Conservation (phyloP, 2,329 filamentous ascomycete genomes). For the Ceratocystis variospora region DNA sequence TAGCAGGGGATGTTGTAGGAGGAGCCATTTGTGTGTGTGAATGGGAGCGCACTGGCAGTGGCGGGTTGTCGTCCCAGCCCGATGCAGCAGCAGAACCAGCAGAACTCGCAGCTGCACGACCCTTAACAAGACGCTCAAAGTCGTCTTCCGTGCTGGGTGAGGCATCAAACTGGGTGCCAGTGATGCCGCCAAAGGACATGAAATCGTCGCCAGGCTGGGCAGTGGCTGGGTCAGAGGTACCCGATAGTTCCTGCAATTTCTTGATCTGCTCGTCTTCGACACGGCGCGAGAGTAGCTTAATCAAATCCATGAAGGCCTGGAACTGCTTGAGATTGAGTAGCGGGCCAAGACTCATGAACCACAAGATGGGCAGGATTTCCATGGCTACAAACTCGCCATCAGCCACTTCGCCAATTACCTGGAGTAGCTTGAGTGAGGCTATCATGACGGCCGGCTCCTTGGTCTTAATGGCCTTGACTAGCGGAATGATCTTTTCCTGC, state of each 20-base stretch:
- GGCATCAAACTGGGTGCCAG: constrained; percentile 44
- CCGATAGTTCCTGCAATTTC: constrained; percentile 73
- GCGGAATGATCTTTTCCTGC: constrained; percentile 88
- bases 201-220: constrained; percentile 48
- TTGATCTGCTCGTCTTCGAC: constrained; percentile 81
- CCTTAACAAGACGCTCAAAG: constrained; percentile 83
- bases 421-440: constrained; percentile 72
- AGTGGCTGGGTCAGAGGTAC: constrained; percentile 38
- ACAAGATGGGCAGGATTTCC: constrained; percentile 78
- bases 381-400: constrained; percentile 86
- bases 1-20: background rate
- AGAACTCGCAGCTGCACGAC: constrained; percentile 30
- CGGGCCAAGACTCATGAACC: constrained; percentile 83
- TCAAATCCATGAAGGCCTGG: constrained; percentile 75
- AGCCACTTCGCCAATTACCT: constrained; percentile 65
- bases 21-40: constrained; percentile 24
- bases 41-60: background rate
- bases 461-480: constrained; percentile 87
- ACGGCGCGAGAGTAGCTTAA: constrained; percentile 62
- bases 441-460: constrained; percentile 98
- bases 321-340: constrained; percentile 80
- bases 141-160: constrained; percentile 51
- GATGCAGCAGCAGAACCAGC: constrained; percentile 28
- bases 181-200: constrained; percentile 55
- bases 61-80: constrained; percentile 37